Percentiles rank a stretch among this genome's conserved stretches.
Evolutionary conservation across 495 filamentous ascomycete genomes (phyloP).

Genomic region (Daldinia concentrica): DNA sequence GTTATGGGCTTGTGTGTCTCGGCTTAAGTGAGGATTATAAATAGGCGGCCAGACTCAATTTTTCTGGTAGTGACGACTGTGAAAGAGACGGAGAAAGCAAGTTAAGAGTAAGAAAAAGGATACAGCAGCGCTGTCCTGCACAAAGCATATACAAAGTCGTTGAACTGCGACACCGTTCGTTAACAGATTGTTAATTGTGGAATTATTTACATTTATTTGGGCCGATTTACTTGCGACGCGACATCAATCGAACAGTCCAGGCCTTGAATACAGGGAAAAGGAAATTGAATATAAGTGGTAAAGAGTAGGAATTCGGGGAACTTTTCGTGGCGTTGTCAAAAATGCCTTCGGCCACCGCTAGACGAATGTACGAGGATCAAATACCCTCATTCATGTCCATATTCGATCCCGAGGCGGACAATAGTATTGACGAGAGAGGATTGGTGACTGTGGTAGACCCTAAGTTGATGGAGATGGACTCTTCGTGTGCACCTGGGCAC

Average conservation of each 20-base stretch:
- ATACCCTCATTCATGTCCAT: slow-evolving; percentile 79
- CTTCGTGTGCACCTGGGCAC: slow-evolving; percentile 41
- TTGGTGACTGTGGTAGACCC: slow-evolving; percentile 57
- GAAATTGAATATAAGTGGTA: slow-evolving; percentile 1
- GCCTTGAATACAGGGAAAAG: not conserved
- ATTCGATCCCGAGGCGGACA: slow-evolving; percentile 63
- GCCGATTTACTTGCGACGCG: slow-evolving; percentile 16
- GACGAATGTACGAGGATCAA: slow-evolving; percentile 68
- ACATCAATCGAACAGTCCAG: slow-evolving; percentile 9
- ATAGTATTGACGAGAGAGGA: slow-evolving; percentile 53
- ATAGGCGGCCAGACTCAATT: slow-evolving; percentile 22
- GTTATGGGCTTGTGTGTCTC: slow-evolving; percentile 25
- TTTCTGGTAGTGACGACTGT: slow-evolving; percentile 15
- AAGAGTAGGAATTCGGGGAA: slow-evolving; percentile 20
- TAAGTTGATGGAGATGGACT: slow-evolving; percentile 54
- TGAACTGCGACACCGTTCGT: slow-evolving; percentile 22
- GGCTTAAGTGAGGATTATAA: slow-evolving; percentile 24
- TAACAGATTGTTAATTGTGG: slow-evolving; percentile 16
- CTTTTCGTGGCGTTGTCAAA: slow-evolving; percentile 41
- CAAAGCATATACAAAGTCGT: slow-evolving; percentile 30
- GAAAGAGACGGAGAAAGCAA: slow-evolving; percentile 39
- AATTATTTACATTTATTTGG: slow-evolving; percentile 12
- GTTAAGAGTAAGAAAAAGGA: slow-evolving; percentile 40
- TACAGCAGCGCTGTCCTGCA: slow-evolving; percentile 49
- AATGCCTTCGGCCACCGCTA: slow-evolving; percentile 64